Percentiles rank a stretch among this genome's conserved stretches.
Conservation (phyloP, 2,329 filamentous ascomycete species). For the Plenodomus lindquistii region DNA sequence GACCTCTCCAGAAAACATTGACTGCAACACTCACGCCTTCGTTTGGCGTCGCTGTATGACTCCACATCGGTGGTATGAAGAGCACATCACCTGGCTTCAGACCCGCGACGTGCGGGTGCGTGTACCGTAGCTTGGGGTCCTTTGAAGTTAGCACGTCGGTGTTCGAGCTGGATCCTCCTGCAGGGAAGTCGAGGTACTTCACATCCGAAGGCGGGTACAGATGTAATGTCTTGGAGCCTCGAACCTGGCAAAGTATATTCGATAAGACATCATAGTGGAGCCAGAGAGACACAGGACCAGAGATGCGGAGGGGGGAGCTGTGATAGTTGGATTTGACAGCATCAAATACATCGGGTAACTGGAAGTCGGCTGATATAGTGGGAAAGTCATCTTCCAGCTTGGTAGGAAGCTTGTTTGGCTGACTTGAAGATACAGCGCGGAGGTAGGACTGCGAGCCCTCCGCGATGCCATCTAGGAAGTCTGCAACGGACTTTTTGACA, state of each 20-base stretch:
- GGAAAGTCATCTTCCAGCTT: constrained; percentile 74
- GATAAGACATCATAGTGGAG: constrained; percentile 91
- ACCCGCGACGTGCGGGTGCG: constrained; percentile 68
- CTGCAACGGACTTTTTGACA: constrained; percentile 66
- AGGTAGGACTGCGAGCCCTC: constrained; percentile 71
- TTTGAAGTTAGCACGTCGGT: constrained; percentile 66
- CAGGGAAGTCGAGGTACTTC: constrained; percentile 67
- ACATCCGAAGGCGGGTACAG: constrained; percentile 82
- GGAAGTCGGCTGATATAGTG: constrained; percentile 69
- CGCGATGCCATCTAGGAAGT: constrained; percentile 64
- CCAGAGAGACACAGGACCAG: constrained; percentile 83
- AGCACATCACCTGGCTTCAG: constrained; percentile 75
- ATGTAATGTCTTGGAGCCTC: constrained; percentile 71
- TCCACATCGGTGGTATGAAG: constrained; percentile 82
- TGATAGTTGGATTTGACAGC: constrained; percentile 65
- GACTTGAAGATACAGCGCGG: constrained; percentile 72
- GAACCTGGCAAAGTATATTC: constrained; percentile 81
- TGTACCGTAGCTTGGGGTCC: constrained; percentile 23
- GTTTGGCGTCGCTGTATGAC: constrained; percentile 69
- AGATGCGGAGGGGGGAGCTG: constrained; percentile 79
- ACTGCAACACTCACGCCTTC: constrained; percentile 70
- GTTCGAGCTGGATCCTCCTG: constrained; percentile 79
- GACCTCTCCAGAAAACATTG: constrained; percentile 84
- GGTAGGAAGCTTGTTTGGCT: constrained; percentile 72
- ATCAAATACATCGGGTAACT: constrained; percentile 55